These are phyloP conservation scores for Theobroma cacao DNA, from an alignment of 345 rosid genomes.

Conservation along the genomic window DNA sequence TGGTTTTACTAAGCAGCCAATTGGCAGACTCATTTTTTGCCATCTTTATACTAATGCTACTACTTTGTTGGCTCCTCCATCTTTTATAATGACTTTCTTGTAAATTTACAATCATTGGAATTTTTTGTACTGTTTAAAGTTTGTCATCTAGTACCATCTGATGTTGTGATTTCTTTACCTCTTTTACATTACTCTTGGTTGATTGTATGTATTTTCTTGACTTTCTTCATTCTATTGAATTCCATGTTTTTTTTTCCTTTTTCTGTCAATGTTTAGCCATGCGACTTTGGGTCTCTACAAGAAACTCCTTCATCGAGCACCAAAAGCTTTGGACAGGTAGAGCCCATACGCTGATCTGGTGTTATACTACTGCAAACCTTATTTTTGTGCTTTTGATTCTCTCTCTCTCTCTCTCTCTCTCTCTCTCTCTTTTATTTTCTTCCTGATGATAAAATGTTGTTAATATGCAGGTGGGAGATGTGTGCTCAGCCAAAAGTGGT, in stretches of 20 bases:
- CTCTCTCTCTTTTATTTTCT: not conserved
- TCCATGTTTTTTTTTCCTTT: conserved; percentile 5
- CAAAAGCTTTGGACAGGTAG: conserved; percentile 81
- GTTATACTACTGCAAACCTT: not conserved
- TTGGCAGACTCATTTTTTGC: not conserved
- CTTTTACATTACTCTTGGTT: not conserved
- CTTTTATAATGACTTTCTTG: not conserved
- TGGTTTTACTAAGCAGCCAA: not conserved
- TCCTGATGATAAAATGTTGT: conserved; percentile 1
- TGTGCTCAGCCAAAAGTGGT: conserved; percentile 98
- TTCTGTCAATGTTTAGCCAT: conserved; percentile 61
- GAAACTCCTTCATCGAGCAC: conserved; percentile 74
- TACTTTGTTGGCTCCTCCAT: not conserved
- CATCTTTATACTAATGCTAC: not conserved
- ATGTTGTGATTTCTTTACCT: not conserved
- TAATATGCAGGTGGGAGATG: conserved; percentile 80
- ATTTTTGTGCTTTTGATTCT: not conserved
- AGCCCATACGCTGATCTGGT: not conserved
- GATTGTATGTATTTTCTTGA: not conserved
- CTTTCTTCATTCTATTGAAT: not conserved
- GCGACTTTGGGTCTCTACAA: conserved; percentile 95
- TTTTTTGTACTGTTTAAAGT: not conserved
- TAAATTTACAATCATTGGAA: not conserved
- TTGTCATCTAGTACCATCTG: not conserved
- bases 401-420: not conserved